Conservation (phyloP, 2,329 filamentous ascomycete genomes). For the Tolypocladium ophioglossoides region DNA sequence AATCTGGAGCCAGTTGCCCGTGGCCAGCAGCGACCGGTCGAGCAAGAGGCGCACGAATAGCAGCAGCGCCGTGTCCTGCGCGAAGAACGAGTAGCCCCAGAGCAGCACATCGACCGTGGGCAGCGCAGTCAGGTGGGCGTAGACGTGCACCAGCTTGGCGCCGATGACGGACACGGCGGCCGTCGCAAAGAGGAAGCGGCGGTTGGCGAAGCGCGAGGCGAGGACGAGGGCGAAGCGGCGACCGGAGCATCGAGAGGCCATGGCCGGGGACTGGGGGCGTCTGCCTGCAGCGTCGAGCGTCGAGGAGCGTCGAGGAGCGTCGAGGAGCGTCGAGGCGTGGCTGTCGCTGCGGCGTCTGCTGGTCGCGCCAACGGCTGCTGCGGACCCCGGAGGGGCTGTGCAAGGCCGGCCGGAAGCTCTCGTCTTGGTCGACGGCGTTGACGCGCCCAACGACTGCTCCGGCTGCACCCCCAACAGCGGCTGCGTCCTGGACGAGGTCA, state of each 20-base stretch:
- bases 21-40: constrained; percentile 6
- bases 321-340: not conserved
- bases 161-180: constrained; percentile 13
- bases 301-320: not conserved
- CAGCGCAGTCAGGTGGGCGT: constrained; percentile 15
- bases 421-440: no score
- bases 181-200: constrained; percentile 16
- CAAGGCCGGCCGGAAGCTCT: no score
- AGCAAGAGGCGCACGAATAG: constrained; percentile 17
- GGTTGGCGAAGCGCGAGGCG: constrained; percentile 10
- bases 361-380: no score
- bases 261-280: not conserved
- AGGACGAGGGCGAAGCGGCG: not conserved
- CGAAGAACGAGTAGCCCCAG: constrained; percentile 20
- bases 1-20: constrained; percentile 3
- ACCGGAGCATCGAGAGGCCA: not conserved
- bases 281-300: no score
- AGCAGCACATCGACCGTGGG: constrained; percentile 13
- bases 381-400: no score
- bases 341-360: not conserved
- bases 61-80: constrained; percentile 17
- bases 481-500: no score
- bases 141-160: constrained; percentile 17
- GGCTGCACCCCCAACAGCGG: no score
- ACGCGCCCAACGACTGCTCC: no score